Percentiles rank a stretch among this genome's conserved stretches.
Evolutionary conservation across 2,329 filamentous ascomycete genomes (phyloP).

Genomic region (Arthrobotrys musiformis): DNA sequence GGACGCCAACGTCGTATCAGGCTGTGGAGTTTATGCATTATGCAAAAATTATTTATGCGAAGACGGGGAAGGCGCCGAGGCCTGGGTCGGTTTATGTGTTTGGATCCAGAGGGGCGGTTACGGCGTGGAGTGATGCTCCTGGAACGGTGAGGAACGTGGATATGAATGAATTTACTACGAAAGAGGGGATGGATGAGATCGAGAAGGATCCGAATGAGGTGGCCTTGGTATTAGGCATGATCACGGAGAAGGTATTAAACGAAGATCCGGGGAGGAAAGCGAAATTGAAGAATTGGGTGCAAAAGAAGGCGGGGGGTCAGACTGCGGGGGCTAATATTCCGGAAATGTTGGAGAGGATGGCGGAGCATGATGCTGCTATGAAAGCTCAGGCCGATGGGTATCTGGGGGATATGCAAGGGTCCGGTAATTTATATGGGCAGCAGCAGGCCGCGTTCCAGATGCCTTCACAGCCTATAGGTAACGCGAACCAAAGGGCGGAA

Average conservation of each 20-base stretch:
- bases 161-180: neutral
- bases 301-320: neutral
- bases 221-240: neutral
- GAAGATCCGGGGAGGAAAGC: neutral
- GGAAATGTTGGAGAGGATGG: neutral
- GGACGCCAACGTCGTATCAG: neutral
- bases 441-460: too few species aligned
- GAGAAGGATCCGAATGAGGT: neutral
- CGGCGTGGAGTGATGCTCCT: neutral
- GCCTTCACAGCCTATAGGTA: neutral
- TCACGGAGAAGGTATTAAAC: conserved; percentile 6
- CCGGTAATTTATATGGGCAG: too few species aligned
- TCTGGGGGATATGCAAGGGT: neutral
- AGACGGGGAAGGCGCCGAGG: neutral
- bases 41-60: neutral
- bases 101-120: neutral
- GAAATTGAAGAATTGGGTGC: neutral
- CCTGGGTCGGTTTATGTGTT: conserved; percentile 12
- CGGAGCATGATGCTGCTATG: neutral
- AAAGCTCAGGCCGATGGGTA: neutral
- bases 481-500: neutral
- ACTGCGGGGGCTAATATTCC: neutral
- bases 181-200: neutral
- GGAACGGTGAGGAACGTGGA: conserved; percentile 4
- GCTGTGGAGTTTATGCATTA: neutral